These are phyloP conservation scores for Dovyalis caffra DNA, from an alignment of 345 rosid genomes.

Conservation along the genomic window DNA sequence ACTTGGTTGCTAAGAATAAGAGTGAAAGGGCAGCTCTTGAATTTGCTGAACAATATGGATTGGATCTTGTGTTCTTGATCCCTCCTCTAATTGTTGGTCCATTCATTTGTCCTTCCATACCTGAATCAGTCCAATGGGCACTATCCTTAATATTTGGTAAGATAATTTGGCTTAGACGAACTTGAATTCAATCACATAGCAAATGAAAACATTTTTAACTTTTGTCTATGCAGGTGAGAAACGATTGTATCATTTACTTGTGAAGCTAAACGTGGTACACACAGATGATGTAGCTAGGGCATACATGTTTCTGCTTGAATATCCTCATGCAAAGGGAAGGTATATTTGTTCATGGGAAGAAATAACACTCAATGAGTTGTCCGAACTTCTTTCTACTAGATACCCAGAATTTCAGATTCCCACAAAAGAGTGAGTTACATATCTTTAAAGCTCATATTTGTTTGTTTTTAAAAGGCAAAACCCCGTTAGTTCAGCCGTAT, in stretches of 20 bases:
- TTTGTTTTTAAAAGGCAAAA: no score
- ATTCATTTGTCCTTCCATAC: constrained; percentile 46
- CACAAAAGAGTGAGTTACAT: constrained; percentile 34
- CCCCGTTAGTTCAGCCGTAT: no score
- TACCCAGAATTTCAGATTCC: constrained; percentile 43
- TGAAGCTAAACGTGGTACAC: constrained; percentile 41
- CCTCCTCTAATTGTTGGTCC: constrained; percentile 50
- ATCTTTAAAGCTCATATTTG: no score
- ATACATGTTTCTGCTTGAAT: constrained; percentile 45
- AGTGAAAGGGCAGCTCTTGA: constrained; percentile 44
- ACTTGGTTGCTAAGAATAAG: constrained; percentile 36
- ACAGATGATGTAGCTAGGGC: constrained; percentile 49
- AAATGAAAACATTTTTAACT: no score
- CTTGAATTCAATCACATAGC: no score
- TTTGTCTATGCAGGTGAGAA: constrained; percentile 7
- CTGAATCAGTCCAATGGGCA: constrained; percentile 32
- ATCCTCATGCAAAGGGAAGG: constrained; percentile 46
- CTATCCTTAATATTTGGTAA: constrained; percentile 40
- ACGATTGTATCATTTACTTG: constrained; percentile 22
- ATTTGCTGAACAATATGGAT: constrained; percentile 35
- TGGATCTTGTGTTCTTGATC: constrained; percentile 38
- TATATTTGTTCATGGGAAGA: constrained; percentile 45
- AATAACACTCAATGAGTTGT: constrained; percentile 33
- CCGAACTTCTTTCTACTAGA: constrained; percentile 28
- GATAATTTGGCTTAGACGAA: no score